Evolutionary conservation across 2,329 filamentous ascomycete species (phyloP).

Genomic region (Trichophyton verrucosum): DNA sequence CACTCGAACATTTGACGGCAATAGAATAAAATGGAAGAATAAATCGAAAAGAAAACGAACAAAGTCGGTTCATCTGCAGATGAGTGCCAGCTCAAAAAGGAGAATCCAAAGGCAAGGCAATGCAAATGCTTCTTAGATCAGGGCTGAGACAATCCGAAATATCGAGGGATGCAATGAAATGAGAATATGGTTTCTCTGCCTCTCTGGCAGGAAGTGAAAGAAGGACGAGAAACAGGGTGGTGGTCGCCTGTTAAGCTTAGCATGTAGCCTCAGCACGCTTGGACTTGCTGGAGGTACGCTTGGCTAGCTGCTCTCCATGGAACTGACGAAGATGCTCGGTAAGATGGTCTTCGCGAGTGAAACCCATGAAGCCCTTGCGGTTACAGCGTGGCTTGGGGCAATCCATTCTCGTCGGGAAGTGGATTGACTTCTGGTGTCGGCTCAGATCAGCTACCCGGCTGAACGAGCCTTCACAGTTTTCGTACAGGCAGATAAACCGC

Average conservation of each 20-base stretch:
- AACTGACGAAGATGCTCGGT: constrained; percentile 46
- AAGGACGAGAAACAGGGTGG: neutral
- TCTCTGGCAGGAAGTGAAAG: neutral
- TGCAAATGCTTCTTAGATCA: neutral
- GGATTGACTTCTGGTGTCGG: constrained; percentile 38
- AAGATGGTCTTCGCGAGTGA: constrained; percentile 46
- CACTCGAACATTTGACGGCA: constrained; percentile 2
- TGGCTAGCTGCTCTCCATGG: constrained; percentile 38
- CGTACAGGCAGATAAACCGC: constrained; percentile 16
- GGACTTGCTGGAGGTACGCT: constrained; percentile 20
- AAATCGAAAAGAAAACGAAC: neutral
- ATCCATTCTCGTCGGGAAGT: constrained; percentile 30
- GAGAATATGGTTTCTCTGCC: neutral
- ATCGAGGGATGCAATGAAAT: neutral
- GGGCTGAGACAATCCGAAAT: neutral
- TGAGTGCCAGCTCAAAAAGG: constrained; percentile 4
- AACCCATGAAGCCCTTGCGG: constrained; percentile 39
- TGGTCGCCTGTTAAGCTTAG: neutral
- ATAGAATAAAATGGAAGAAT: neutral
- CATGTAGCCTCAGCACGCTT: neutral
- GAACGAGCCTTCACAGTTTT: constrained; percentile 25
- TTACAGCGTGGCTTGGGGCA: constrained; percentile 34
- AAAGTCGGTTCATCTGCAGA: neutral
- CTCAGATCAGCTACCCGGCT: constrained; percentile 38
- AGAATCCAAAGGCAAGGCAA: neutral